phyloP scores from a whole-genome alignment of 768 basidiomycete species.

The Megacollybia marginata region DNA sequence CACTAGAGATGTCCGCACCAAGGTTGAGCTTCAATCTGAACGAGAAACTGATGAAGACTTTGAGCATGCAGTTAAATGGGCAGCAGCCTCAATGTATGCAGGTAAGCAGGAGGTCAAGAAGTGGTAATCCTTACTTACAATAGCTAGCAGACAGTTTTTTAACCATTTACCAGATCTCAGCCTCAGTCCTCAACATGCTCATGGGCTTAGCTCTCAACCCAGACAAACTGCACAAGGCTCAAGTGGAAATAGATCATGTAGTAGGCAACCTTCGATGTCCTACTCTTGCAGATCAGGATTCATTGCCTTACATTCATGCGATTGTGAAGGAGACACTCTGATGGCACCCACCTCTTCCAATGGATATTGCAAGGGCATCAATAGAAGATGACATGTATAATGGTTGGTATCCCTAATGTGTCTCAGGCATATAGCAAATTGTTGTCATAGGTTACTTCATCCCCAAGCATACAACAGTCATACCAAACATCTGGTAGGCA shows the following conservation, averaged over 20 bases:
- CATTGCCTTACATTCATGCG: slow-evolving; percentile 10
- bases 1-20: slow-evolving; percentile 1
- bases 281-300: slow-evolving; percentile 3
- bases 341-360: slow-evolving; percentile 6
- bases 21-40: neutral
- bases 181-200: slow-evolving; percentile 3
- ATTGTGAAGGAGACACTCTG: slow-evolving; percentile 10
- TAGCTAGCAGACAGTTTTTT: neutral
- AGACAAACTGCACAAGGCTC: slow-evolving; percentile 4
- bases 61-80: slow-evolving; percentile 7
- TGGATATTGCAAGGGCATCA: neutral
- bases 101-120: slow-evolving; percentile 10
- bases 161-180: slow-evolving; percentile 1
- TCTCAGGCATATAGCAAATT: too few species aligned
- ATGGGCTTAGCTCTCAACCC: slow-evolving; percentile 7
- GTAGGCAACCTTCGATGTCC: slow-evolving; percentile 8
- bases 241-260: slow-evolving; percentile 10
- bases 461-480: slow-evolving; percentile 8
- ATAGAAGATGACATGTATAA: neutral
- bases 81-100: slow-evolving; percentile 11
- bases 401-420: neutral
- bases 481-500: slow-evolving; percentile 11
- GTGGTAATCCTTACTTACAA: neutral
- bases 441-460: slow-evolving; percentile 12
- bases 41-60: neutral